Conservation (phyloP, 805 yeast species). For the Kuraishia hungarica region DNA sequence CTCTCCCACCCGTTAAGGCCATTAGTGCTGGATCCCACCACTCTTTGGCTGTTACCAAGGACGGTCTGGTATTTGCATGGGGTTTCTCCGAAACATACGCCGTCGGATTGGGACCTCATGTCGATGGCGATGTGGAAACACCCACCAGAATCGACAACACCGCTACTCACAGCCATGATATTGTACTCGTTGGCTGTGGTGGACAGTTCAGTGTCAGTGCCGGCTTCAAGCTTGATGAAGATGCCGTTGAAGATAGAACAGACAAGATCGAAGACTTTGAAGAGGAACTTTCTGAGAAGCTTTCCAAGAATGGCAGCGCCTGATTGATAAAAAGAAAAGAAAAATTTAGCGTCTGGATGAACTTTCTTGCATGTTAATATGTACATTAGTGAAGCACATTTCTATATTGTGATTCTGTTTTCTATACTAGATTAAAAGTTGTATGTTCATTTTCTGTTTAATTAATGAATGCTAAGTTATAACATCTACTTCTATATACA, state of each 20-base stretch:
- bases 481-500: neutral
- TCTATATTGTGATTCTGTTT: neutral
- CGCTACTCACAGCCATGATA: conserved; percentile 77
- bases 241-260: conserved; percentile 38
- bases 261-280: conserved; percentile 47
- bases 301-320: neutral
- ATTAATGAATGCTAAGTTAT: neutral
- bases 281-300: conserved; percentile 12
- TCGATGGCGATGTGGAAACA: conserved; percentile 75
- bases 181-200: conserved; percentile 78
- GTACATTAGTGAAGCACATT: neutral
- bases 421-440: neutral
- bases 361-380: neutral
- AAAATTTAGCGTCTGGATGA: neutral
- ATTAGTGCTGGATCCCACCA: conserved; percentile 90
- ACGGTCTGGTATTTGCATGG: conserved; percentile 90
- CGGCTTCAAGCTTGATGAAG: conserved; percentile 57
- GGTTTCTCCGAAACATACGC: conserved; percentile 98
- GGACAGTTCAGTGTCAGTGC: conserved; percentile 94
- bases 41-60: conserved; percentile 73
- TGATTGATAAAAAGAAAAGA: too few species aligned
- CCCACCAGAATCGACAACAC: conserved; percentile 92
- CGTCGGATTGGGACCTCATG: conserved; percentile 71
- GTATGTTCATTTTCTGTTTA: too few species aligned
- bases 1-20: conserved; percentile 46